phyloP scores from a whole-genome alignment of 2,329 filamentous ascomycete species.

The Tolypocladium album region DNA sequence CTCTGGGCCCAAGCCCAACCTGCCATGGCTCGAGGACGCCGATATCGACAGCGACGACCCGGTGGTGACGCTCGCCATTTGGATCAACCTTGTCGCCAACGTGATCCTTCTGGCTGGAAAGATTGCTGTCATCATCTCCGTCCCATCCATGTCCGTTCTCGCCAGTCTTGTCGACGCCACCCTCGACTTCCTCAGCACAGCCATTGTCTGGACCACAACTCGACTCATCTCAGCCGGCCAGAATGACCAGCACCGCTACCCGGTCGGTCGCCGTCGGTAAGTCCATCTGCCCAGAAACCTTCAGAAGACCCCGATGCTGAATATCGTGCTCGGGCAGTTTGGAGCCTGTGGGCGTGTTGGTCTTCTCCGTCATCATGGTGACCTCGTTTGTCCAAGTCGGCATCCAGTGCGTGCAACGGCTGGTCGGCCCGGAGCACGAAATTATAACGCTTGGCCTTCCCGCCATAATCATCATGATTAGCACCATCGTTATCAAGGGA shows the following conservation, averaged over 20 bases:
- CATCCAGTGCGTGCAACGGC: slow-evolving; percentile 56
- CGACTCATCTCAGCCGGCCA: slow-evolving; percentile 54
- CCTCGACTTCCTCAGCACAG: slow-evolving; percentile 71
- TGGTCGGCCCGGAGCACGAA: slow-evolving; percentile 49
- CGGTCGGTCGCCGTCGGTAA: slow-evolving; percentile 57
- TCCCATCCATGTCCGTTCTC: slow-evolving; percentile 71
- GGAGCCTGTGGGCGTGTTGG: slow-evolving; percentile 69
- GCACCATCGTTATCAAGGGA: slow-evolving; percentile 73
- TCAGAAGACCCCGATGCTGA: slow-evolving; percentile 7
- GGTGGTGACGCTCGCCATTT: slow-evolving; percentile 79
- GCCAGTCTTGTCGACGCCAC: slow-evolving; percentile 71
- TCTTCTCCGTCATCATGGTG: slow-evolving; percentile 81
- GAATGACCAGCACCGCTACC: slow-evolving; percentile 65
- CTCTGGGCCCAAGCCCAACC: slow-evolving; percentile 37
- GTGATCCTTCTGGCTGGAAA: slow-evolving; percentile 65
- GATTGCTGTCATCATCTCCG: slow-evolving; percentile 63
- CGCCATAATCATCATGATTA: slow-evolving; percentile 69
- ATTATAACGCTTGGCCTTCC: slow-evolving; percentile 64
- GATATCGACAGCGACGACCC: slow-evolving; percentile 60
- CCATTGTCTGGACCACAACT: slow-evolving; percentile 71
- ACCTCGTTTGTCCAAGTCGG: slow-evolving; percentile 73
- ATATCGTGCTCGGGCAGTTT: slow-evolving; percentile 33
- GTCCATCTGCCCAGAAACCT: slow-evolving; percentile 4
- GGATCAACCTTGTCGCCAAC: slow-evolving; percentile 75
- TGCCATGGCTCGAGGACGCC: slow-evolving; percentile 64